Base-by-base conservation (phyloP, 2,329 filamentous ascomycete species). In the Neophaeococcomyces aloes region DNA sequence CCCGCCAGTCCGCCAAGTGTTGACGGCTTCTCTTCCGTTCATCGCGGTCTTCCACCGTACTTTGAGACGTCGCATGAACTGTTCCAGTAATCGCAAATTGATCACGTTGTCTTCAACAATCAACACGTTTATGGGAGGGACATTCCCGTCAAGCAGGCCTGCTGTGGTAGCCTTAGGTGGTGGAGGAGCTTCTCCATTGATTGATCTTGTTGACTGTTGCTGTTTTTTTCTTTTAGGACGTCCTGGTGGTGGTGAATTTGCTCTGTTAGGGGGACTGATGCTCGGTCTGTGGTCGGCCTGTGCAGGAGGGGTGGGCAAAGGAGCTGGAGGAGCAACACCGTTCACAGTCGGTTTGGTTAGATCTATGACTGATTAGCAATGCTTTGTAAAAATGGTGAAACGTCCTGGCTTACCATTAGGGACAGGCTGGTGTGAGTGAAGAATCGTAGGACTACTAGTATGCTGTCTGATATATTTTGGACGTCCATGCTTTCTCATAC, bases 81-180 rank as follows among this genome's bases (percentile, higher is more conserved):
- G 87, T 59, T 95, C 89, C 29, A 98, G 70, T 7, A 98, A 78
- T 57, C 86, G 85, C 53, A 96, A 70, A 59, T 96, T 98, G 72
- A 98, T 96, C 51, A 91, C 87, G 63, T 98, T 98, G 67, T 98
- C 91, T 67, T 98, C 91, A 11, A 98, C 91, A 48, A 98, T 94
- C 33, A 98, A 72, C 6, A 96, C 88, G 55, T 94, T 96, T 66
- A 98, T 96, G 1, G 91, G 89, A 6, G 91, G 91, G 1, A 96
- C 86, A 1, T 80, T 80, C 42, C 81, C 82, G 53, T 89, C 86
- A 21, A 94, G 74, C 56, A 85, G 72, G 23, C 76, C 79, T 3
- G 79, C 70, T 19, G 48, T 82, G 58, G 57, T 59, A 7, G 60
- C 58, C 38, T 58, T 56, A n/a, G 56, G 40, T 15, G 54, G 45